These are phyloP conservation scores for Aspergillus versicolor DNA, from an alignment of 2,329 filamentous ascomycete species.

Conservation along the genomic window DNA sequence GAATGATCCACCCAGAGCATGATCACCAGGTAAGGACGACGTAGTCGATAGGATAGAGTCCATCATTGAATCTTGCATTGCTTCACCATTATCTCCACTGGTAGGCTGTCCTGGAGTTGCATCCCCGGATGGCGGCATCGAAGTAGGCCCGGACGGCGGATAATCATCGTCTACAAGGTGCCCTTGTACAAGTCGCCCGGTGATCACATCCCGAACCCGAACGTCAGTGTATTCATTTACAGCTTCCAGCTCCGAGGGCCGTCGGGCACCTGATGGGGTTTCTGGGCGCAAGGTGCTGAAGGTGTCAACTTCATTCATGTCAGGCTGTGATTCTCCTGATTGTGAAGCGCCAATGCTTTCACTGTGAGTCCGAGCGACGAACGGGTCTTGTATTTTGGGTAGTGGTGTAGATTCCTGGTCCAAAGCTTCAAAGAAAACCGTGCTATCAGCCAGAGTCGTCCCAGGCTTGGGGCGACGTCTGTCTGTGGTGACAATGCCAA, in stretches of 20 bases:
- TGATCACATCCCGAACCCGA: constrained; percentile 84
- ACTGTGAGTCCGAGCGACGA: constrained; percentile 27
- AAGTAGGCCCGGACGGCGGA: constrained; percentile 68
- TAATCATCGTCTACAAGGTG: constrained; percentile 95
- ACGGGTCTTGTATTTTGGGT: constrained; percentile 27
- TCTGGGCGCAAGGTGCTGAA: constrained; percentile 35
- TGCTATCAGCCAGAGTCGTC: constrained; percentile 71
- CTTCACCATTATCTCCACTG: constrained; percentile 47
- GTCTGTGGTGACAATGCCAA: constrained; percentile 75
- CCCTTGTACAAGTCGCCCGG: constrained; percentile 85
- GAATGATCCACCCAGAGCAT: constrained; percentile 77
- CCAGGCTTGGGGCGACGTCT: constrained; percentile 55
- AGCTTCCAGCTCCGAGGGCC: constrained; percentile 45
- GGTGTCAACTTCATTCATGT: constrained; percentile 25
- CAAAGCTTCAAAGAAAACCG: constrained; percentile 68
- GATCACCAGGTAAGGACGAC: constrained; percentile 67
- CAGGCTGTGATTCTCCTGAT: constrained; percentile 11
- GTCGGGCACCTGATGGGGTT: constrained; percentile 38
- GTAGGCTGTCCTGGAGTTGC: constrained; percentile 49
- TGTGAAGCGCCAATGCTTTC: constrained; percentile 17
- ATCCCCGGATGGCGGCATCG: constrained; percentile 62
- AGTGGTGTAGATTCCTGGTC: constrained; percentile 41
- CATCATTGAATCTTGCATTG: constrained; percentile 79
- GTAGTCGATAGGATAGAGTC: constrained; percentile 77
- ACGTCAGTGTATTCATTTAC: constrained; percentile 69